phyloP scores from a whole-genome alignment of 2,329 filamentous ascomycete species.

The Alternaria sp. region DNA sequence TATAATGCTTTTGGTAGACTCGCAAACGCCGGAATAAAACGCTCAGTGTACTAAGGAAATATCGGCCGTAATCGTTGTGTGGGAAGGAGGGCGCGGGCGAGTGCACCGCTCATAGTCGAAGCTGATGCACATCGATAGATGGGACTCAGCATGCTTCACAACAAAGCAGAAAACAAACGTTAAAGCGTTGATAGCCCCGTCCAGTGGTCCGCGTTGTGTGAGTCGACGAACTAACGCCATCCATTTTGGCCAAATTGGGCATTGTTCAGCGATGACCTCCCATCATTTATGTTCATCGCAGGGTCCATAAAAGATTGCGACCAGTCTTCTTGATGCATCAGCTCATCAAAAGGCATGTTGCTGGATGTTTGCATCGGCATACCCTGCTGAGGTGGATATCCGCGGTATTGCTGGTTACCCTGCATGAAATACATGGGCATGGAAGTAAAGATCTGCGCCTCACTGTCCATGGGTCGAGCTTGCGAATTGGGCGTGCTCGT shows the following conservation, averaged over 20 bases:
- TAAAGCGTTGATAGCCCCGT: background rate
- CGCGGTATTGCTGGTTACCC: slow-evolving; percentile 37
- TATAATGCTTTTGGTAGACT: slow-evolving; percentile 21
- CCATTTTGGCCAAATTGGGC: slow-evolving; percentile 27
- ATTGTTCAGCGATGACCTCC: slow-evolving; percentile 26
- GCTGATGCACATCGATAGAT: background rate
- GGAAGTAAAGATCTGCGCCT: slow-evolving; percentile 74
- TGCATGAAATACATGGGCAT: slow-evolving; percentile 75
- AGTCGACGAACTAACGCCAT: slow-evolving; percentile 23
- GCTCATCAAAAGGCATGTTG: slow-evolving; percentile 45
- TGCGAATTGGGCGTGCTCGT: slow-evolving; percentile 23
- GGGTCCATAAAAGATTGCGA: slow-evolving; percentile 48
- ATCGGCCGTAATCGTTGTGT: slow-evolving; percentile 8
- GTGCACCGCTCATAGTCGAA: background rate
- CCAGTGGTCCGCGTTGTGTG: background rate
- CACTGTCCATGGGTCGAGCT: slow-evolving; percentile 60
- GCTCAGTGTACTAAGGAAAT: slow-evolving; percentile 5
- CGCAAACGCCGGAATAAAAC: slow-evolving; percentile 9
- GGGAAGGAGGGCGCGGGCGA: background rate
- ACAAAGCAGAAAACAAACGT: background rate
- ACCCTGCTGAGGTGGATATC: slow-evolving; percentile 34
- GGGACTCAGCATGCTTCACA: background rate
- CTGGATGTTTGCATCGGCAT: slow-evolving; percentile 30
- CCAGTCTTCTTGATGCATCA: slow-evolving; percentile 51
- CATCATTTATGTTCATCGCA: slow-evolving; percentile 35